A percentile compares a stretch with the other conserved stretches of the same genome.
Conservation (phyloP, 768 basidiomycete genomes). For the Collybia mongolica region DNA sequence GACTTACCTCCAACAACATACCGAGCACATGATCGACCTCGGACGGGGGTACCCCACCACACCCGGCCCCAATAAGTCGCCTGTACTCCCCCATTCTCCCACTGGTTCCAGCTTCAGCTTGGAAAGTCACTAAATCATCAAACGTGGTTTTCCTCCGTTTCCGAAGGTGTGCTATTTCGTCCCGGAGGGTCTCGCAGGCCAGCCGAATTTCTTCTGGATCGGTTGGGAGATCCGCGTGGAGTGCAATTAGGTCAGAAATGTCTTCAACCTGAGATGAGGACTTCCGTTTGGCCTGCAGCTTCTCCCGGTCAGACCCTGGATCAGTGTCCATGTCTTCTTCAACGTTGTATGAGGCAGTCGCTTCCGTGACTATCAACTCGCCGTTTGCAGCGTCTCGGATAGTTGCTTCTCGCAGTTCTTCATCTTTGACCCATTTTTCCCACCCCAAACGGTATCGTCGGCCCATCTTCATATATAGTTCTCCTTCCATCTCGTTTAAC, state of each 20-base stretch:
- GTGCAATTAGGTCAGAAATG: constrained; percentile 57
- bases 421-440: constrained; percentile 90
- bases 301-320: constrained; percentile 38
- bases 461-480: constrained; percentile 75
- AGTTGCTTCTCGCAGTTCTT: constrained; percentile 72
- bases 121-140: constrained; percentile 73
- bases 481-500: constrained; percentile 62
- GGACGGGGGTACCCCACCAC: constrained; percentile 80
- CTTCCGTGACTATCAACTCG: constrained; percentile 43
- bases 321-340: constrained; percentile 46
- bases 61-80: constrained; percentile 85
- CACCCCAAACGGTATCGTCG: constrained; percentile 81
- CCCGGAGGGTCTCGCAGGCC: constrained; percentile 60
- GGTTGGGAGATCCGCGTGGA: constrained; percentile 58
- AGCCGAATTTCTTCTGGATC: constrained; percentile 51
- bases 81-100: constrained; percentile 89
- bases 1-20: constrained; percentile 77
- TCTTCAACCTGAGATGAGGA: constrained; percentile 50
- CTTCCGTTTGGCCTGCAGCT: constrained; percentile 56
- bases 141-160: constrained; percentile 73
- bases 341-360: constrained; percentile 42
- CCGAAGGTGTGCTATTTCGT: constrained; percentile 63
- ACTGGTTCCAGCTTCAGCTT: constrained; percentile 88
- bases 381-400: constrained; percentile 67
- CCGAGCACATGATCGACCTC: constrained; percentile 88